Base-by-base conservation (phyloP, 139 green algal species). In the Mesostigma viride region DNA sequence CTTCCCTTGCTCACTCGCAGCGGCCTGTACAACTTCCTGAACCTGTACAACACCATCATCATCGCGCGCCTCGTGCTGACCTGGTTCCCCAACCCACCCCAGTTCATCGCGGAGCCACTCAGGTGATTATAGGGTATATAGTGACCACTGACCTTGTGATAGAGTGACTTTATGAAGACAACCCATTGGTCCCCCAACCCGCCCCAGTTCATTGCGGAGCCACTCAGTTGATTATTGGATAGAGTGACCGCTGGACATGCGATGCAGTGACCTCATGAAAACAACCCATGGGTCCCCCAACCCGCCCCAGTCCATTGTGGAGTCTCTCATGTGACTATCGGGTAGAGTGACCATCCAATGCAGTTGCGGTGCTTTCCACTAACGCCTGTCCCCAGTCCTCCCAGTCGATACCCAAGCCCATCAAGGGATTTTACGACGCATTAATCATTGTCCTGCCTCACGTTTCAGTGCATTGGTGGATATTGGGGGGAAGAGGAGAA, bases 211-310 rank as follows among this genome's bases (percentile, higher is more conserved):
- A 87, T 98, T 32, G 80, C 79, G 14, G 61, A 53, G 35, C 91
- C 91, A 1, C 76, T 95, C 17, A 71, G 64, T 47, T 71, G 31
- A 61, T n/a, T n/a, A n/a, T n/a, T n/a, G n/a, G n/a, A 28, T n/a
- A 53, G 20, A 28, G n/a, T 6, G 14, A 33, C 22, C 35, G 53
- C 35, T 56, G 61, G n/a, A n/a, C n/a, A n/a, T n/a, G n/a, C n/a
- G n/a, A n/a, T n/a, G n/a, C n/a, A n/a, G n/a, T n/a, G n/a, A n/a
- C n/a, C n/a, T n/a, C n/a, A n/a, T n/a, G n/a, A n/a, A n/a, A n/a
- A n/a, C n/a, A n/a, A n/a, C n/a, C n/a, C n/a, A n/a, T n/a, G 98
- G 93, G 90, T 98, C 98, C 81, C 92, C 92, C 44, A 86, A 90
- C 65, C 75, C 89, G 0, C 92, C 92, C 8, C 59, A 73, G 14